Conservation (phyloP, 345 rosid genomes). For the Dipteronia dyeriana region DNA sequence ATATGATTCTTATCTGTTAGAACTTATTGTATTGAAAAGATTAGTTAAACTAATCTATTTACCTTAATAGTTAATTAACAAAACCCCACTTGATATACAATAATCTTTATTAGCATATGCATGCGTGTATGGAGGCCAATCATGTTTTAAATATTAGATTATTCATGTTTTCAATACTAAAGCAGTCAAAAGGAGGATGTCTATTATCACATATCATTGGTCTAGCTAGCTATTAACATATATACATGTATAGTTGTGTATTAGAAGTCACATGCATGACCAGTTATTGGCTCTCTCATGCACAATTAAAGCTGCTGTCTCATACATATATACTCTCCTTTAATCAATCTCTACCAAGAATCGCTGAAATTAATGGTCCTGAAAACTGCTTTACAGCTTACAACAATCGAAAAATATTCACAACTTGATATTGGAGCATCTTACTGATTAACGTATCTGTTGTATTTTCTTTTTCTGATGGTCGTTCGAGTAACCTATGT, state of each 20-base stretch:
- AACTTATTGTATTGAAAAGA: neutral
- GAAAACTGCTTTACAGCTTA: too few relatives aligned
- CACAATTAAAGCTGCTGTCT: neutral
- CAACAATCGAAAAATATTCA: too few relatives aligned
- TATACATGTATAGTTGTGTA: neutral
- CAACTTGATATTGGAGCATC: too few relatives aligned
- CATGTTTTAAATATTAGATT: neutral
- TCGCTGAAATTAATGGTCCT: neutral
- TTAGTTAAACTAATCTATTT: neutral
- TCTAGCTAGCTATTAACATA: neutral
- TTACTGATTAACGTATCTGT: too few relatives aligned
- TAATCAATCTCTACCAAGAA: neutral
- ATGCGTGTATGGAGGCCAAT: neutral
- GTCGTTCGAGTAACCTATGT: too few relatives aligned
- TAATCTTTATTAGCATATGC: neutral
- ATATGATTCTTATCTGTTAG: neutral
- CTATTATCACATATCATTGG: neutral
- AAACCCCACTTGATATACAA: neutral
- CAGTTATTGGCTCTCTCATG: neutral
- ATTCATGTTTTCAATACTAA: neutral
- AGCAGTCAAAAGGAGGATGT: constrained; percentile 1
- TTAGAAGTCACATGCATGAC: constrained; percentile 11
- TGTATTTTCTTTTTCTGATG: too few relatives aligned
- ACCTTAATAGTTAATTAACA: neutral
- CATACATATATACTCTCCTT: neutral